These are phyloP conservation scores for Durio zibethinus DNA, from an alignment of 345 rosid genomes.

Conservation along the genomic window DNA sequence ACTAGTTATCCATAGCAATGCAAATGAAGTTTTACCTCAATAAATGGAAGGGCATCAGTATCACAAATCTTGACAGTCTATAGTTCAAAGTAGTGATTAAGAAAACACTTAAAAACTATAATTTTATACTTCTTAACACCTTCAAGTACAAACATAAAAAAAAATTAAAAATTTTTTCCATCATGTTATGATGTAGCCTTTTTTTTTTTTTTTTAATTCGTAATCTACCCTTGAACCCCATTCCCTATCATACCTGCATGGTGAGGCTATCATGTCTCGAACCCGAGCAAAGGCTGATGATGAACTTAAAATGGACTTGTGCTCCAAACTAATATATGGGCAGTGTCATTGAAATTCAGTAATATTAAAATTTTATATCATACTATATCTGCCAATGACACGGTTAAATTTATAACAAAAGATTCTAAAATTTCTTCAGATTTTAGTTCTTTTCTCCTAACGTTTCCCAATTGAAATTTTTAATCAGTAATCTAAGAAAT, in stretches of 20 bases:
- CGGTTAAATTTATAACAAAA: too few species aligned
- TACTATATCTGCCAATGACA: too few species aligned
- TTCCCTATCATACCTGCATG: too few species aligned
- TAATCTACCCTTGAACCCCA: too few species aligned
- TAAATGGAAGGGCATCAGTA: neutral
- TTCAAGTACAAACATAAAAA: neutral
- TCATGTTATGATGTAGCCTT: neutral
- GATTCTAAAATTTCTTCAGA: neutral
- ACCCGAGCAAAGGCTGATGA: too few species aligned
- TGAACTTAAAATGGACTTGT: neutral
- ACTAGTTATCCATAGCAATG: neutral
- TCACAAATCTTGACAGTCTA: neutral
- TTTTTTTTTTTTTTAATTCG: too few species aligned
- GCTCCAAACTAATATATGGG: neutral
- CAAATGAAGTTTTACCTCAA: neutral
- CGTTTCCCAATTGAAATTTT: neutral
- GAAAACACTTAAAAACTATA: too few species aligned
- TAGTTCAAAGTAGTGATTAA: neutral
- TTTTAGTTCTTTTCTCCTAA: neutral
- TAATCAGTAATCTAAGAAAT: neutral
- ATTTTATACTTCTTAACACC: neutral
- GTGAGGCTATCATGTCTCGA: too few species aligned
- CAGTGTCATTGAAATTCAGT: too few species aligned
- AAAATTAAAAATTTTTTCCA: too few species aligned
- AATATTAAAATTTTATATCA: too few species aligned